A percentile compares a stretch with the other conserved stretches of the same genome.
Evolutionary conservation across 768 basidiomycete species (phyloP).

Genomic region (Lentinula detonsa): DNA sequence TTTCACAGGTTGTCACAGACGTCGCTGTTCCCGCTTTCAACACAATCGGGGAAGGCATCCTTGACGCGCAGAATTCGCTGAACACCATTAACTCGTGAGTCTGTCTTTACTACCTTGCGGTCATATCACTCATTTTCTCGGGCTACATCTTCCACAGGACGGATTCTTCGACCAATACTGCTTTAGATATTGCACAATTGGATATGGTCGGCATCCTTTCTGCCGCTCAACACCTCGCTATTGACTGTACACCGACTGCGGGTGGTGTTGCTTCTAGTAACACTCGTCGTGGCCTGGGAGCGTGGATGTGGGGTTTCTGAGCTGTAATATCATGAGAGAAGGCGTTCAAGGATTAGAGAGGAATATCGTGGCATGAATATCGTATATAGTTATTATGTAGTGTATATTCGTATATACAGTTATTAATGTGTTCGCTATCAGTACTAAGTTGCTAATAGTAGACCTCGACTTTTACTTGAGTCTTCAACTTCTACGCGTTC

Average conservation of each 20-base stretch:
- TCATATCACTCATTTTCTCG: not conserved
- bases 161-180: not conserved
- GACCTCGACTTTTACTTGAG: too few species aligned
- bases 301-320: not conserved
- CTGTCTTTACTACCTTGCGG: not conserved
- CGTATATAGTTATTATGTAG: not conserved
- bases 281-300: not conserved
- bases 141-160: not conserved
- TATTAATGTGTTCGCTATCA: too few species aligned
- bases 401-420: too few species aligned
- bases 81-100: conserved; percentile 1
- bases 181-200: not conserved
- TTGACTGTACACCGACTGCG: not conserved
- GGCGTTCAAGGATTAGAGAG: not conserved
- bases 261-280: conserved; percentile 2
- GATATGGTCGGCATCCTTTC: not conserved
- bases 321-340: not conserved
- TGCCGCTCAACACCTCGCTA: not conserved
- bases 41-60: not conserved
- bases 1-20: not conserved
- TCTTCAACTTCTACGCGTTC: not conserved
- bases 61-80: not conserved
- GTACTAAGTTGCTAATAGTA: too few species aligned
- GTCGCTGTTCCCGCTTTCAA: not conserved
- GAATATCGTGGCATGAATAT: not conserved